Percentiles rank a stretch among this genome's conserved stretches.
Conservation (phyloP, 108 stramenopile genomes). For the Pseudonitzschia pungens region DNA sequence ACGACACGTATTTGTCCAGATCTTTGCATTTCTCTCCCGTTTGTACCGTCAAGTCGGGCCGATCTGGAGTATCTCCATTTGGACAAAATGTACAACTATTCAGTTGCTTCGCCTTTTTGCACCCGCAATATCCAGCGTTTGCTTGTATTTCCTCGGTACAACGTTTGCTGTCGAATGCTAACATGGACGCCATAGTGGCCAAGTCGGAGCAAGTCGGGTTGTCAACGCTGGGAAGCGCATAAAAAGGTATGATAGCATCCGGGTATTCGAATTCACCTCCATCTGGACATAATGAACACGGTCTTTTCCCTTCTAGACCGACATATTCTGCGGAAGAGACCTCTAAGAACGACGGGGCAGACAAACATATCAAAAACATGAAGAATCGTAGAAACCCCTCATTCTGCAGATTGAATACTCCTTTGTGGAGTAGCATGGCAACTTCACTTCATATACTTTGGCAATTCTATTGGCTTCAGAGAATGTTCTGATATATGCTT, state of each 20-base stretch:
- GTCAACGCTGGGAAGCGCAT: slow-evolving; percentile 10
- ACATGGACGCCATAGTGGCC: slow-evolving; percentile 15
- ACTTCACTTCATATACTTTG: background rate
- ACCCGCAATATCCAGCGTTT: slow-evolving; percentile 37
- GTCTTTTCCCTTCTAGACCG: background rate
- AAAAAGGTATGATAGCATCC: slow-evolving; percentile 28
- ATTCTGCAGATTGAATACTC: background rate
- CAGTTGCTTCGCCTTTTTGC: background rate
- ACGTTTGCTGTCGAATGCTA: background rate
- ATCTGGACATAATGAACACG: slow-evolving; percentile 12
- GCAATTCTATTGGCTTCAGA: too few species aligned
- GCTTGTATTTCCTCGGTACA: slow-evolving; percentile 13
- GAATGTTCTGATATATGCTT: background rate
- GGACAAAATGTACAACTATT: slow-evolving; percentile 31
- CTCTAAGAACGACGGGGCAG: background rate
- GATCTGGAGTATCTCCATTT: slow-evolving; percentile 18
- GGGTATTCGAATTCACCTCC: slow-evolving; percentile 16
- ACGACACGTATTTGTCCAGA: slow-evolving; percentile 25
- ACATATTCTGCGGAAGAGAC: background rate
- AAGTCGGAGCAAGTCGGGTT: slow-evolving; percentile 21
- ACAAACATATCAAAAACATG: background rate
- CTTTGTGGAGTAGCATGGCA: slow-evolving; percentile 2
- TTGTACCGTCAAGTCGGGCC: background rate
- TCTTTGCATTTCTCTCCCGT: slow-evolving; percentile 19
- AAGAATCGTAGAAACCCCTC: background rate